Conservation (phyloP, 805 yeast genomes). For the Starmerella floris region DNA sequence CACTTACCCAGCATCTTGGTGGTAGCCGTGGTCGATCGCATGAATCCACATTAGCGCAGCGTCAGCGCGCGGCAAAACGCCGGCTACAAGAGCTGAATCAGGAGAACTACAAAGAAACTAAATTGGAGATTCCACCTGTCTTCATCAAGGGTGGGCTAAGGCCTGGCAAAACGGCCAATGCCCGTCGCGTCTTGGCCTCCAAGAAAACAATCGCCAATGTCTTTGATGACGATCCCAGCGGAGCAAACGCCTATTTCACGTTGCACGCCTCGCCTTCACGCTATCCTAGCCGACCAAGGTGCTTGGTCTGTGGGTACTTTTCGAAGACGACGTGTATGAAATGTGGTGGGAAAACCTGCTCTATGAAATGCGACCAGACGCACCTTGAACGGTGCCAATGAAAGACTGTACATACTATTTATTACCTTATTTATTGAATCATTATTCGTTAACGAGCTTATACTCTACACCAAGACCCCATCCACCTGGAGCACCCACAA, state of each 20-base stretch:
- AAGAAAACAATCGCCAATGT: slow-evolving; percentile 30
- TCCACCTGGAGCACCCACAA: slow-evolving; percentile 18
- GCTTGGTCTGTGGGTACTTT: slow-evolving; percentile 33
- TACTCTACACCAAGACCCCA: slow-evolving; percentile 20
- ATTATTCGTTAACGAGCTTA: slow-evolving; percentile 1
- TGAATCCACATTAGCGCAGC: slow-evolving; percentile 12
- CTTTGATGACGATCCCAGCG: slow-evolving; percentile 31
- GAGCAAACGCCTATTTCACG: slow-evolving; percentile 23
- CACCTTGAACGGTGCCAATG: slow-evolving; percentile 22
- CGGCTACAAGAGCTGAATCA: slow-evolving; percentile 19
- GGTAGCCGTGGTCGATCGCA: slow-evolving; percentile 14
- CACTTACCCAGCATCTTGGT: slow-evolving; percentile 1
- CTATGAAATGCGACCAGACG: slow-evolving; percentile 26
- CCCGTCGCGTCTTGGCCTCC: slow-evolving; percentile 29
- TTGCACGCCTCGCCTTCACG: slow-evolving; percentile 27
- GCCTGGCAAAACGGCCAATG: slow-evolving; percentile 24
- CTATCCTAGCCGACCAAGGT: slow-evolving; percentile 28
- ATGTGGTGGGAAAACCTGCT: slow-evolving; percentile 30
- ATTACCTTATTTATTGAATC: not conserved
- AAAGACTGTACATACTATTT: not conserved
- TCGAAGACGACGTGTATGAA: slow-evolving; percentile 26
- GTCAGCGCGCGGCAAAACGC: slow-evolving; percentile 15
- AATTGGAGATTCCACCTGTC: slow-evolving; percentile 21
- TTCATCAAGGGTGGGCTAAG: slow-evolving; percentile 21
- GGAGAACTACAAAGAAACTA: slow-evolving; percentile 20